Base-by-base conservation (phyloP, 2,329 filamentous ascomycete species). In the Aspergillus nomiae region DNA sequence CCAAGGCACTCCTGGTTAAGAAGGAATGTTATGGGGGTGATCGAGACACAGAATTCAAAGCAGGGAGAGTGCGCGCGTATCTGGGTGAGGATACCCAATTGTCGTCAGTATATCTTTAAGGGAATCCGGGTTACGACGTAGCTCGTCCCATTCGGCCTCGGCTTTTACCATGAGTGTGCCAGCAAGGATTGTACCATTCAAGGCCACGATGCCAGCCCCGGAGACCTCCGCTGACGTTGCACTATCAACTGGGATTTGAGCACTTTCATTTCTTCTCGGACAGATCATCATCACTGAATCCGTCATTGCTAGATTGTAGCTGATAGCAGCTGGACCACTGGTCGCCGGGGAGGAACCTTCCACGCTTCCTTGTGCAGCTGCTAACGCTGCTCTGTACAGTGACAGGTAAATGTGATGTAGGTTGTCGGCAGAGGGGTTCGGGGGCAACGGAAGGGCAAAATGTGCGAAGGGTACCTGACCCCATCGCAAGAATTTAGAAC, bases 291-390 rank as follows among this genome's bases (percentile, higher is more conserved):
- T 86, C 9, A 76, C 78, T 1, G 77, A 72, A 4, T 78, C 80
- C 0, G 85, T 87, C 81, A 87, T 84, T 11, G 83, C 85, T 3
- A 87, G 77, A 63, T 87, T 88, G 71, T 88, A 87, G 71, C 84
- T 86, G 53, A 87, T 82, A 0, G 78, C 77, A 0, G 81, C 74
- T 2, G 78, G 75, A 1, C 80, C 82, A 53, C 74, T 70, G 1
- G 64, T 69, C 4, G 59, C 28, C 38, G 30, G 61, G 14, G 43
- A 63, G 19, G 69, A 14, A 46, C 74, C 43, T 53, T 56, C 57
- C 46, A 60, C 53, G 69, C 26, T 75, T 59, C 66, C 74, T 16
- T 62, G 59, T 3, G 68, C 68, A 10, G 72, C 72, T n/a, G 67
- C 65, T 3, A 81, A 72, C 0, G 78, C 75, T 2, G 76, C 71